Conservation (phyloP, 352 stramenopile species). For the Phytophthora litchii region DNA sequence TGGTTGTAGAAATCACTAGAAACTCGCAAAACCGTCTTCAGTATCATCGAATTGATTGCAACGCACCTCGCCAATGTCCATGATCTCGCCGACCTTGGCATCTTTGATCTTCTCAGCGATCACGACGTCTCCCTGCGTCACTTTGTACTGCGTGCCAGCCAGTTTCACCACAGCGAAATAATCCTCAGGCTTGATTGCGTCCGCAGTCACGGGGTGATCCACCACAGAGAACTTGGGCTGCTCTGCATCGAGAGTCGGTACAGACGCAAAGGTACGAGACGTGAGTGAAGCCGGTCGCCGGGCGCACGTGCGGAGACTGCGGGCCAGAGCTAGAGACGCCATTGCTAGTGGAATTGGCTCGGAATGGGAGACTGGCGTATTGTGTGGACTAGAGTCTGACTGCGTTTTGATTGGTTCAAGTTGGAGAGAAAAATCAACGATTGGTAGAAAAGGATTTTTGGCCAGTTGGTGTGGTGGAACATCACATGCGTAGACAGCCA, state of each 20-base stretch:
- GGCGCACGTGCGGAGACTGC: slow-evolving; percentile 26
- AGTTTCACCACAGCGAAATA: slow-evolving; percentile 89
- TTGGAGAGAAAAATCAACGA: neutral
- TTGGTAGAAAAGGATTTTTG: slow-evolving; percentile 15
- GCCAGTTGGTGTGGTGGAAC: slow-evolving; percentile 19
- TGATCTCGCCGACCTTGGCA: slow-evolving; percentile 85
- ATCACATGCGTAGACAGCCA: slow-evolving; percentile 14
- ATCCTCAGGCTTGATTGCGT: slow-evolving; percentile 68
- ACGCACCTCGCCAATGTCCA: slow-evolving; percentile 75
- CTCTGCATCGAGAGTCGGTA: slow-evolving; percentile 14
- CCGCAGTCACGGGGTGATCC: slow-evolving; percentile 74
- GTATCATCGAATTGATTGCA: neutral
- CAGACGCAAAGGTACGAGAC: slow-evolving; percentile 29
- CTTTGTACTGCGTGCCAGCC: slow-evolving; percentile 87
- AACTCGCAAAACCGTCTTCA: slow-evolving; percentile 12
- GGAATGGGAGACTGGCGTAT: slow-evolving; percentile 4
- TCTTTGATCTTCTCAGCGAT: slow-evolving; percentile 87
- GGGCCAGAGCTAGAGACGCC: slow-evolving; percentile 32
- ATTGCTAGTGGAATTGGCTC: slow-evolving; percentile 20
- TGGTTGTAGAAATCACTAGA: neutral
- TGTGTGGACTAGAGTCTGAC: slow-evolving; percentile 26
- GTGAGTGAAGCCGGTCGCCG: slow-evolving; percentile 16
- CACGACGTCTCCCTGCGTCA: slow-evolving; percentile 84
- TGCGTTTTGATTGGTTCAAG: slow-evolving; percentile 16
- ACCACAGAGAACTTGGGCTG: slow-evolving; percentile 73